Conservation (phyloP, 345 rosid genomes). For the Angophora floribunda region DNA sequence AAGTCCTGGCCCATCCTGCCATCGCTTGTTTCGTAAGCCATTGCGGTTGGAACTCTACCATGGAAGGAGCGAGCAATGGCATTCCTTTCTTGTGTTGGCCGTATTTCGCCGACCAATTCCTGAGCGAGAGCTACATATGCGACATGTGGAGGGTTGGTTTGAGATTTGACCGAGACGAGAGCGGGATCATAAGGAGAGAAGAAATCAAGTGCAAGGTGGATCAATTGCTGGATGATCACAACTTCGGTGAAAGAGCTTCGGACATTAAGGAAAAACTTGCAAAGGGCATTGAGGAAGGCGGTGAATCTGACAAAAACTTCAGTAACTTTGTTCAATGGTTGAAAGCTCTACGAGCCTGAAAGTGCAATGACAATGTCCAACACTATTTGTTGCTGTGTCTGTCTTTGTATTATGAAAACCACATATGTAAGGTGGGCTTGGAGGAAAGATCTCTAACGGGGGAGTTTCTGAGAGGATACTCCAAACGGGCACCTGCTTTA, state of each 20-base stretch:
- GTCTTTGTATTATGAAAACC: background rate
- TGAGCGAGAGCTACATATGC: conserved; percentile 13
- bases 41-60: conserved; percentile 30
- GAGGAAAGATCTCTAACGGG: background rate
- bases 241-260: background rate
- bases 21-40: conserved; percentile 27
- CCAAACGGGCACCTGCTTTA: background rate
- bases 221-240: background rate
- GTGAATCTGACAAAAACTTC: background rate
- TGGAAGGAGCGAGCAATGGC: conserved; percentile 24
- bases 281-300: background rate
- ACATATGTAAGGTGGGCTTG: background rate
- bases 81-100: conserved; percentile 24
- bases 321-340: background rate
- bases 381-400: background rate
- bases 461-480: background rate
- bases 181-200: conserved; percentile 7
- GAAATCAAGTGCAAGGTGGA: conserved; percentile 5
- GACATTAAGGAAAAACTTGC: background rate
- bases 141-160: conserved; percentile 16
- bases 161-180: conserved; percentile 4
- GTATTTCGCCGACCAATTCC: conserved; percentile 22
- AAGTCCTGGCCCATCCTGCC: conserved; percentile 15
- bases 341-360: background rate
- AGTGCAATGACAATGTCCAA: background rate